These are phyloP conservation scores for Neurospora cerealis DNA, from an alignment of 495 filamentous ascomycete genomes.

Conservation along the genomic window DNA sequence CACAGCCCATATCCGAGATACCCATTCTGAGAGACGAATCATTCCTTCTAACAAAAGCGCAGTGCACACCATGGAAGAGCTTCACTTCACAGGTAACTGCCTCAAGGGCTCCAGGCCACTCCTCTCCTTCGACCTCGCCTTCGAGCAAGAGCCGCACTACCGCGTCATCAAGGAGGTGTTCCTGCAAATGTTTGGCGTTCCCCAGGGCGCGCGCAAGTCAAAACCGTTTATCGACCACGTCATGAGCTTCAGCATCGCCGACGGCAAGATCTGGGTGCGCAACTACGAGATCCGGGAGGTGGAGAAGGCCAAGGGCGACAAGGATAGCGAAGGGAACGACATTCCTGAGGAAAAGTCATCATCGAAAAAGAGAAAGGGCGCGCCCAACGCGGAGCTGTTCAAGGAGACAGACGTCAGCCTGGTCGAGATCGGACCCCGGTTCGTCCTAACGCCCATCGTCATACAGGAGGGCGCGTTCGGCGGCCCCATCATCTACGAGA, in stretches of 20 bases:
- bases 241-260: conserved; percentile 82
- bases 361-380: conserved; percentile 22
- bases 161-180: conserved; percentile 77
- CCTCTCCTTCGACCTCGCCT: conserved; percentile 80
- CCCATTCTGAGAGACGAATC: not conserved
- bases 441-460: conserved; percentile 91
- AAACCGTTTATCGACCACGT: conserved; percentile 97
- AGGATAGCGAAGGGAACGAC: conserved; percentile 22
- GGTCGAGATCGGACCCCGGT: conserved; percentile 90
- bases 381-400: conserved; percentile 9
- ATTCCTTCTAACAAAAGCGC: conserved; percentile 2
- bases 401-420: conserved; percentile 66
- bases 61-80: conserved; percentile 91
- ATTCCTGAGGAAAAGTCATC: conserved; percentile 10
- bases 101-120: conserved; percentile 92
- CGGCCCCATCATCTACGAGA: conserved; percentile 95
- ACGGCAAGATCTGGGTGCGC: conserved; percentile 94
- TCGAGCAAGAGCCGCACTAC: conserved; percentile 64
- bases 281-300: conserved; percentile 89
- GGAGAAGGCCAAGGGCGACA: conserved; percentile 44
- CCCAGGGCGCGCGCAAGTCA: conserved; percentile 71
- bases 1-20: not conserved
- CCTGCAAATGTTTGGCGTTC: conserved; percentile 86
- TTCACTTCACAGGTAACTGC: conserved; percentile 95
- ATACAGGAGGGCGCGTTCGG: conserved; percentile 94